These are phyloP conservation scores for Candida coquimbonensis DNA, from an alignment of 805 yeast genomes.

Conservation along the genomic window DNA sequence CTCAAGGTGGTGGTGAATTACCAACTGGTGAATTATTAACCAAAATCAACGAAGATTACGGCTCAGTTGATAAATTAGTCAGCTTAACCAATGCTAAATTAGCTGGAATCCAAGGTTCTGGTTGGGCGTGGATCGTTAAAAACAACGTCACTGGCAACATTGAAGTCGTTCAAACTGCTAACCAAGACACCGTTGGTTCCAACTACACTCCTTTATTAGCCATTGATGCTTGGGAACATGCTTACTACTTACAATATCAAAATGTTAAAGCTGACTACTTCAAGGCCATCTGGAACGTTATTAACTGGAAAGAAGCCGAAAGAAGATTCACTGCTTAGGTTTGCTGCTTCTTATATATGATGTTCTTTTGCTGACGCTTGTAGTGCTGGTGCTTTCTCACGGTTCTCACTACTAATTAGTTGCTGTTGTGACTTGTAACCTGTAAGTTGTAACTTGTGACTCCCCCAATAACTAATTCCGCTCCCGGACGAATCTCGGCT, in stretches of 20 bases:
- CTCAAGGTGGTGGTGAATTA: slow-evolving; percentile 69
- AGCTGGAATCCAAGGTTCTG: slow-evolving; percentile 91
- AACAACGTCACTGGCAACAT: slow-evolving; percentile 67
- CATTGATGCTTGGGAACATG: slow-evolving; percentile 96
- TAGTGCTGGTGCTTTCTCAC: not conserved
- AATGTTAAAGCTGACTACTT: slow-evolving; percentile 89
- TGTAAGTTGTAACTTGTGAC: too few relatives aligned
- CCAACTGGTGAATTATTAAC: slow-evolving; percentile 50
- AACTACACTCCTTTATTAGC: slow-evolving; percentile 69
- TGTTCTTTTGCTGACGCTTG: not conserved
- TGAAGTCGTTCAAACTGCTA: slow-evolving; percentile 73
- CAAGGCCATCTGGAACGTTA: slow-evolving; percentile 89
- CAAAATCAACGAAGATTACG: slow-evolving; percentile 59
- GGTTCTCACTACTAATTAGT: too few relatives aligned
- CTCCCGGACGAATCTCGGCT: slow-evolving; percentile 2
- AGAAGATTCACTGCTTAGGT: slow-evolving; percentile 45
- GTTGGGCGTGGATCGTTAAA: slow-evolving; percentile 90
- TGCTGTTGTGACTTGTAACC: too few relatives aligned
- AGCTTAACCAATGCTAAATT: slow-evolving; percentile 56
- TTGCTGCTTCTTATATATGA: not conserved
- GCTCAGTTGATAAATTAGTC: slow-evolving; percentile 64
- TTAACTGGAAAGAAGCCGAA: slow-evolving; percentile 90
- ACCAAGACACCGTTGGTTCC: slow-evolving; percentile 81
- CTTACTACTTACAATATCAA: slow-evolving; percentile 89
- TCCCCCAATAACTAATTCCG: not conserved